Conservation (phyloP, 2,329 filamentous ascomycete genomes). For the Alternaria sp. region DNA sequence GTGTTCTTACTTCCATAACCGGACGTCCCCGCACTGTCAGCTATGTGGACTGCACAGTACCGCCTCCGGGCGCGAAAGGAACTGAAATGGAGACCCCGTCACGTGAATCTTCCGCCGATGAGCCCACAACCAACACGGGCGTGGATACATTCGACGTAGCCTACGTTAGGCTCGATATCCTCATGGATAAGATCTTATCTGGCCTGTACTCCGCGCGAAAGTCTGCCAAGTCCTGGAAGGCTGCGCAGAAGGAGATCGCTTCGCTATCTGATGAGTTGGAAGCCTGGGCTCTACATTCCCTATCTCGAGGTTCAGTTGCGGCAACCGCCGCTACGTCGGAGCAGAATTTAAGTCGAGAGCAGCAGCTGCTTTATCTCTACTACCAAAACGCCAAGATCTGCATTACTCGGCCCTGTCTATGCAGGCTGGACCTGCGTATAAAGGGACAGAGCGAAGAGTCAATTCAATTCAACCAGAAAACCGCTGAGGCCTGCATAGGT, state of each 20-base stretch:
- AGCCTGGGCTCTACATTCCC: slow-evolving; percentile 33
- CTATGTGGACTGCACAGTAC: slow-evolving; percentile 42
- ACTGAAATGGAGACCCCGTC: slow-evolving; percentile 12
- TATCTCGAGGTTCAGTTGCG: slow-evolving; percentile 31
- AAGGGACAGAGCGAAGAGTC: slow-evolving; percentile 43
- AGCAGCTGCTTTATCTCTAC: slow-evolving; percentile 33
- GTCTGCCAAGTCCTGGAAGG: slow-evolving; percentile 46
- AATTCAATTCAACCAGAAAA: slow-evolving; percentile 40
- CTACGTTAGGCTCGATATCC: slow-evolving; percentile 22
- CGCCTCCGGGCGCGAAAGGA: slow-evolving; percentile 17
- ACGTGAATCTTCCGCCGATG: slow-evolving; percentile 1
- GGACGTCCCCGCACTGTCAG: slow-evolving; percentile 48
- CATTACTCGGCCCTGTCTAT: slow-evolving; percentile 52
- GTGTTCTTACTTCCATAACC: slow-evolving; percentile 45
- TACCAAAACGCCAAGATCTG: slow-evolving; percentile 50
- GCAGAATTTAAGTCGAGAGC: slow-evolving; percentile 22
- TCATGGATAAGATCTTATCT: slow-evolving; percentile 28
- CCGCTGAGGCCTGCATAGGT: slow-evolving; percentile 46
- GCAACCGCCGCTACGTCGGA: neutral
- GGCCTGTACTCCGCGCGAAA: slow-evolving; percentile 47
- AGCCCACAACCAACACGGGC: neutral
- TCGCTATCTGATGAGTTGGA: slow-evolving; percentile 41
- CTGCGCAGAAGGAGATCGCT: slow-evolving; percentile 33
- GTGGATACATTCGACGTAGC: slow-evolving; percentile 9
- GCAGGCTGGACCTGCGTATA: slow-evolving; percentile 46